Evolutionary conservation across 192 early-diverging fungal species (phyloP).

Genomic region (Mortierella antarctica): DNA sequence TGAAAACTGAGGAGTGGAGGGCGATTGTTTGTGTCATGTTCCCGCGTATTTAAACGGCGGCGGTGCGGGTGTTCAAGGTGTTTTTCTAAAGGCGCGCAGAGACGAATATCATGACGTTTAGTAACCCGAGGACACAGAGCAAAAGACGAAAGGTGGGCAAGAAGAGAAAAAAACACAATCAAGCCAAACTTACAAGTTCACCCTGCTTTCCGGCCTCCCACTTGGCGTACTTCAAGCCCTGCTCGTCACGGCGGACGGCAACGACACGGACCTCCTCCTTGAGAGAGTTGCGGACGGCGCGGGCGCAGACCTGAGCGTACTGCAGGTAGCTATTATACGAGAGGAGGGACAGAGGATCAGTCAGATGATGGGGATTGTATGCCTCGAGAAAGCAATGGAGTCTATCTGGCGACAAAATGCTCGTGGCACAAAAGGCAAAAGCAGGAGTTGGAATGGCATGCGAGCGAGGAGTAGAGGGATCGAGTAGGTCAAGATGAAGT

Average conservation of each 20-base stretch:
- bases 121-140: background rate
- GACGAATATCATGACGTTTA: background rate
- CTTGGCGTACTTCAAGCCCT: slow-evolving; percentile 77
- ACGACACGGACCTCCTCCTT: slow-evolving; percentile 76
- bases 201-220: slow-evolving; percentile 87
- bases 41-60: slow-evolving; percentile 19
- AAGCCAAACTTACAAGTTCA: slow-evolving; percentile 70
- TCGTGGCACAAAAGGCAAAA: no score
- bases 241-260: slow-evolving; percentile 81
- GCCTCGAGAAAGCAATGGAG: background rate
- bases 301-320: slow-evolving; percentile 84
- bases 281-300: slow-evolving; percentile 84
- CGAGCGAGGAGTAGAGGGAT: no score
- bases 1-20: background rate
- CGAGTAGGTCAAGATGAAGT: no score
- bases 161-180: background rate
- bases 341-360: background rate
- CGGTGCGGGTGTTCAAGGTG: slow-evolving; percentile 34
- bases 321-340: slow-evolving; percentile 78
- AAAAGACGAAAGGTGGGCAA: background rate
- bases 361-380: background rate
- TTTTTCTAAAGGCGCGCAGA: slow-evolving; percentile 24
- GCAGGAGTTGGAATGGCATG: no score
- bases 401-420: no score
- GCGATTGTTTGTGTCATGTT: background rate